phyloP scores from a whole-genome alignment of 352 stramenopile species.

The Globisporangium paroecandrum region DNA sequence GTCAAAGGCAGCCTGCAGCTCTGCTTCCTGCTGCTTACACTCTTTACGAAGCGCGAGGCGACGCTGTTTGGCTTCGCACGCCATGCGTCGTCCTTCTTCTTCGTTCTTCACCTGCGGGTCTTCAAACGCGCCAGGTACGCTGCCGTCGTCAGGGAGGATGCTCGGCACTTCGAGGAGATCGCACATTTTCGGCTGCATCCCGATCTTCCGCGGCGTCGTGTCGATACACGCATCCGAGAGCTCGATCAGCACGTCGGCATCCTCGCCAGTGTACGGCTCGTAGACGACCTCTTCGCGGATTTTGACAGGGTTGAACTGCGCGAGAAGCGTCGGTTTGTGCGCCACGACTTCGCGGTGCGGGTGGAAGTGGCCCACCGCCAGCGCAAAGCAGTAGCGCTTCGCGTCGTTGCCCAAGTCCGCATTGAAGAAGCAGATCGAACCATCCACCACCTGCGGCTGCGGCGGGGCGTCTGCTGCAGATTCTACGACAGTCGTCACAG shows the following conservation, averaged over 20 bases:
- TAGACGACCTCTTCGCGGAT: constrained; percentile 32
- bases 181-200: constrained; percentile 42
- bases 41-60: constrained; percentile 31
- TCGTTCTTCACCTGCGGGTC: constrained; percentile 36
- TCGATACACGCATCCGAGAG: constrained; percentile 55
- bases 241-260: constrained; percentile 47
- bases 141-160: constrained; percentile 5
- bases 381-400: constrained; percentile 65
- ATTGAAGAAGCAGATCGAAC: constrained; percentile 70
- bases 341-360: constrained; percentile 40
- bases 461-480: neutral
- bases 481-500: neutral
- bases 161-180: constrained; percentile 45
- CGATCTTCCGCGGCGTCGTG: constrained; percentile 42
- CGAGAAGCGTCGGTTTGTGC: constrained; percentile 36
- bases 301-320: constrained; percentile 29
- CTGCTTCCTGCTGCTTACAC: constrained; percentile 26
- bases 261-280: constrained; percentile 43
- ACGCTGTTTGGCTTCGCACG: constrained; percentile 59
- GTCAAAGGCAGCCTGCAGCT: constrained; percentile 15
- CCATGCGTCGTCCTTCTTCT: constrained; percentile 55
- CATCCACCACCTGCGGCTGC: constrained; percentile 54
- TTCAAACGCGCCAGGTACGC: neutral
- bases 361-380: constrained; percentile 59
- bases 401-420: constrained; percentile 38